Base-by-base conservation (phyloP, 352 stramenopile species). In the Phytophthora crassamura region DNA sequence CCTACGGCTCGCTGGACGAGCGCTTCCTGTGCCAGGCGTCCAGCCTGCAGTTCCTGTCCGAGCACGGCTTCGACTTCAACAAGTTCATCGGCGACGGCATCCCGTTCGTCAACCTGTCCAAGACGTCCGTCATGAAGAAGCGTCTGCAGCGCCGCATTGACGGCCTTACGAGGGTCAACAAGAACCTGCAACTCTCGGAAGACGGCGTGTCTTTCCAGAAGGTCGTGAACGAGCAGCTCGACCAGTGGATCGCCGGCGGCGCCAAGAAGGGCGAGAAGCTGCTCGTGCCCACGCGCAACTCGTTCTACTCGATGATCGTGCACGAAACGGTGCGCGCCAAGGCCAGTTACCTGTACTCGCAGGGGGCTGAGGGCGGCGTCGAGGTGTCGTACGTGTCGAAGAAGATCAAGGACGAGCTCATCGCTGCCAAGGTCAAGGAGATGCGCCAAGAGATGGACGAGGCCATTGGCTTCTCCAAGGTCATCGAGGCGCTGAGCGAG, bases 21-120 rank as follows among this genome's bases (percentile, higher is more conserved):
- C 85, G 87, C 15, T 93, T 95, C 40, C 47, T 93, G 58, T 93
- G 86, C 50, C 87, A 95, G 55, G 80, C 83, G 0, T 91, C 82
- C 33, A 93, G 85, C 58, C 74, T 95, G 8, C 80, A 91, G 56
- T 95, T 95, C 59, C 67, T 95, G 6, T 84, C 82, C n/a, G 82
- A 91, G 38, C 81, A 92, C 45, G 82, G 83, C 54, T 95, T 95
- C 59, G 87, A 95, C 57, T 95, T 95, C 41, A 94, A 93, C 74
- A 92, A 91, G 65, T 91, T 90, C 54, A 93, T 95, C 61, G 67
- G 64, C 16, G 82, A 95, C n/a, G 87, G 87, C 53, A 92, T 95
- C 58, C 74, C 82, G 25, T 94, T 92, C 56, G 64, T 93, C 25
- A 88, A 87, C 41, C 58, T 90, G 14, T 51, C 69, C 34, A 82